Base-by-base conservation (phyloP, 768 basidiomycete genomes). In the Terana coerulea region DNA sequence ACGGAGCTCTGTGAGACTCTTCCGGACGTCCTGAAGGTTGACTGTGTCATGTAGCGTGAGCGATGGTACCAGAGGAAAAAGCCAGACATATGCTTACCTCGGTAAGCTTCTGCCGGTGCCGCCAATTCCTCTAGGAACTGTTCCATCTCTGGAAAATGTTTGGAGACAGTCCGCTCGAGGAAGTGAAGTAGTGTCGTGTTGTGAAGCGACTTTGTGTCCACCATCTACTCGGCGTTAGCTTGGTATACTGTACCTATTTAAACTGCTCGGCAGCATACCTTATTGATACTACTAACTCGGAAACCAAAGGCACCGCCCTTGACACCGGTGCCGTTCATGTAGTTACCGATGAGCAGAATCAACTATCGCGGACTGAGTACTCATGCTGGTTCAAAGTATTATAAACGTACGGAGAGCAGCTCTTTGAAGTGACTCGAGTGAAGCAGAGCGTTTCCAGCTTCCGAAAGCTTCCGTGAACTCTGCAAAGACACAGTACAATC, bases 281-380 rank as follows among this genome's bases (percentile, higher is more conserved):
- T 94, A 73, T 99, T 98, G 69, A 99, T 95, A 67, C 94, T 95
- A 71, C 91, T 93, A 47, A 98, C 83, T 61, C 89, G 84, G 80
- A 99, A 99, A 53, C 95, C 95, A 60, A 91, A 95, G 1, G 97
- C 97, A 28, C 95, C 95, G 49, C 95, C 95, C 67, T 95, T 97
- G 61, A 92, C 79, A 48, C 95, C 93, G 47, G 92, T 88, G 5
- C 94, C 92, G 64, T 99, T 99, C 86, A 98, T 94, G 67, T 93
- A 99, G 67, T 99, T 99, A 36, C 95, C 95, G 59, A 99, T 82
- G 59, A 95, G 77, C 12, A 99, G 83, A 57, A 98, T 97, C 35
- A 99, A 79, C 87, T 86, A 47, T 17, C 24, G 26, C 12, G 35
- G 11, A 45, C 8, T 7, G 3, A 33, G 45, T 22, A 10, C 31